phyloP scores from a whole-genome alignment of 2,329 filamentous ascomycete species.

The Pseudopyrenochaeta lycopersici region DNA sequence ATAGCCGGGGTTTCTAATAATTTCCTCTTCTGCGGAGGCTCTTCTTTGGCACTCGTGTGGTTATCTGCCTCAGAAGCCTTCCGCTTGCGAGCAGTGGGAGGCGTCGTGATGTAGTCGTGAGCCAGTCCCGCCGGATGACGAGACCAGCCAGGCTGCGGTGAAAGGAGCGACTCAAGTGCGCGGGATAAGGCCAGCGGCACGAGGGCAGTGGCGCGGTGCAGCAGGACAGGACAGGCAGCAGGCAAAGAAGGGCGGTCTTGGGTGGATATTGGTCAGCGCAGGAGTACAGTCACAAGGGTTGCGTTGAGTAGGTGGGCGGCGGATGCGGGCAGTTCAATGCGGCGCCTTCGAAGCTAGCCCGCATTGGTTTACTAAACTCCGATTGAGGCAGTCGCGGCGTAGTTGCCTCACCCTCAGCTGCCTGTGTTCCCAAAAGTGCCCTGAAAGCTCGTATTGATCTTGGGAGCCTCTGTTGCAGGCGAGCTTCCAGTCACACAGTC shows the following conservation, averaged over 20 bases:
- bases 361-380: constrained; percentile 3
- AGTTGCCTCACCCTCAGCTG: constrained; percentile 19
- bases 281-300: constrained; percentile 33
- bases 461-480: background rate
- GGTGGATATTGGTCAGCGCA: constrained; percentile 36
- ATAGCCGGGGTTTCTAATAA: constrained; percentile 24
- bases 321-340: constrained; percentile 15
- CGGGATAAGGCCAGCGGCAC: constrained; percentile 15
- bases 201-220: constrained; percentile 14
- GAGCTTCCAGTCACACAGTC: background rate
- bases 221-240: constrained; percentile 14
- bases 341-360: constrained; percentile 3
- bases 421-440: background rate
- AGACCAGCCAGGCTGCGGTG: constrained; percentile 50
- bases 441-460: background rate
- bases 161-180: constrained; percentile 17
- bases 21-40: constrained; percentile 42
- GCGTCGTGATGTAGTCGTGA: constrained; percentile 46
- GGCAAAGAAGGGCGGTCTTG: constrained; percentile 6
- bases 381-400: constrained; percentile 21
- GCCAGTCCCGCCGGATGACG: constrained; percentile 52
- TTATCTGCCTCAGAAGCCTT: constrained; percentile 50
- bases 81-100: constrained; percentile 48
- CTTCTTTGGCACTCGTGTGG: constrained; percentile 33
- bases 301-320: constrained; percentile 19